Conservation (phyloP, 768 basidiomycete species). For the Suillus spraguei region DNA sequence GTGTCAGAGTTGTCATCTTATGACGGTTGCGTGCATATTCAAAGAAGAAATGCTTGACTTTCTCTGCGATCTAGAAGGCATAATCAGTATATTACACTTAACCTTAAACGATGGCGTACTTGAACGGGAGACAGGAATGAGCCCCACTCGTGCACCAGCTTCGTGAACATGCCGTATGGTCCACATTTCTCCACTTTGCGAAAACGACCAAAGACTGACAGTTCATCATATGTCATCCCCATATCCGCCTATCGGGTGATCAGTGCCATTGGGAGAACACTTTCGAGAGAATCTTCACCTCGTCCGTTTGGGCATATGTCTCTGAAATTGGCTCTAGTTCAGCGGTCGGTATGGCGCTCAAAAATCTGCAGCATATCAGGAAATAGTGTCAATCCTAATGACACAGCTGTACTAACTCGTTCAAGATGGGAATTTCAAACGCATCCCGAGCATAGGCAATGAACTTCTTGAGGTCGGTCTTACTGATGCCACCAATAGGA, state of each 20-base stretch:
- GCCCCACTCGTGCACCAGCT: conserved; percentile 94
- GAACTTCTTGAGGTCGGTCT: conserved; percentile 95
- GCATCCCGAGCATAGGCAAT: conserved; percentile 79
- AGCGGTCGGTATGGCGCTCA: conserved; percentile 91
- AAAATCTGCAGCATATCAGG: conserved; percentile 58
- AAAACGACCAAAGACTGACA: conserved; percentile 90
- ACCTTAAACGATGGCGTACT: conserved; percentile 41
- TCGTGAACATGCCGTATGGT: conserved; percentile 96
- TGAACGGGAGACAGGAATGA: conserved; percentile 78
- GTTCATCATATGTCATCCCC: conserved; percentile 99
- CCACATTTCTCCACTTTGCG: conserved; percentile 98
- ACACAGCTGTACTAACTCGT: conserved; percentile 52
- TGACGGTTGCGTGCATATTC: conserved; percentile 96
- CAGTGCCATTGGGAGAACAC: conserved; percentile 6
- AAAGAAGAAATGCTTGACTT: conserved; percentile 97
- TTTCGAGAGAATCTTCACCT: conserved; percentile 50
- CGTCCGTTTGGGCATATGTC: conserved; percentile 93
- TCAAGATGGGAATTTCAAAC: conserved; percentile 86
- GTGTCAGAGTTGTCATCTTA: conserved; percentile 98
- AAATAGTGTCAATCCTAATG: conserved; percentile 3
- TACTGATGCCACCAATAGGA: conserved; percentile 97
- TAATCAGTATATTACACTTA: neutral
- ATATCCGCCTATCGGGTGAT: conserved; percentile 73
- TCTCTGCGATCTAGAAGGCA: conserved; percentile 79
- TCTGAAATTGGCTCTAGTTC: conserved; percentile 96